Evolutionary conservation across 805 yeast species (phyloP).

Genomic region (Cyberlindnera xylosilytica): DNA sequence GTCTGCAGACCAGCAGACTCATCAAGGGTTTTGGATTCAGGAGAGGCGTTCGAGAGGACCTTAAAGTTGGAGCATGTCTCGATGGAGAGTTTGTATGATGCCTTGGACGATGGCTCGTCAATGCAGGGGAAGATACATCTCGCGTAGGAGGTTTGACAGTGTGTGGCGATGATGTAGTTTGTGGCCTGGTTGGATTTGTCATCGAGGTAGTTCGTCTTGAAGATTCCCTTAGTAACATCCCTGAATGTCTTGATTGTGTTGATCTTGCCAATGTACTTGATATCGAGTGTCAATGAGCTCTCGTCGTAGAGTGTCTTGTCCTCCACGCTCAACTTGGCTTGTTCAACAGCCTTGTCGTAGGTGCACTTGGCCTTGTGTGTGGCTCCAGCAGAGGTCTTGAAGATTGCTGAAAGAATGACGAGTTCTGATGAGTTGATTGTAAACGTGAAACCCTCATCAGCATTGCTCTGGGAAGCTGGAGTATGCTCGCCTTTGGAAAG

Average conservation of each 20-base stretch:
- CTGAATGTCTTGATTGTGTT: constrained; percentile 35
- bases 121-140: constrained; percentile 63
- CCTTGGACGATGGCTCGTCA: constrained; percentile 60
- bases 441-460: constrained; percentile 25
- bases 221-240: constrained; percentile 62
- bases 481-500: constrained; percentile 21
- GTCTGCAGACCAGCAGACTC: constrained; percentile 25
- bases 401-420: constrained; percentile 22
- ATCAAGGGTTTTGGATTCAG: constrained; percentile 29
- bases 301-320: constrained; percentile 9
- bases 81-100: constrained; percentile 47
- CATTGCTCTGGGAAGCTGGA: not conserved
- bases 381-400: constrained; percentile 5
- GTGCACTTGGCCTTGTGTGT: constrained; percentile 36
- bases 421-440: constrained; percentile 35
- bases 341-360: constrained; percentile 29
- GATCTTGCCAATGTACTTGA: constrained; percentile 21
- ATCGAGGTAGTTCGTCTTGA: constrained; percentile 62
- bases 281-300: constrained; percentile 6
- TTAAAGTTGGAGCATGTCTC: constrained; percentile 42
- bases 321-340: constrained; percentile 21
- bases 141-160: constrained; percentile 67
- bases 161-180: constrained; percentile 61
- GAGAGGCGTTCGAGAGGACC: constrained; percentile 49
- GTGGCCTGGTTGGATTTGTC: constrained; percentile 45